Conservation (phyloP, 305 asterid genomes). For the Plantago coronopus region DNA sequence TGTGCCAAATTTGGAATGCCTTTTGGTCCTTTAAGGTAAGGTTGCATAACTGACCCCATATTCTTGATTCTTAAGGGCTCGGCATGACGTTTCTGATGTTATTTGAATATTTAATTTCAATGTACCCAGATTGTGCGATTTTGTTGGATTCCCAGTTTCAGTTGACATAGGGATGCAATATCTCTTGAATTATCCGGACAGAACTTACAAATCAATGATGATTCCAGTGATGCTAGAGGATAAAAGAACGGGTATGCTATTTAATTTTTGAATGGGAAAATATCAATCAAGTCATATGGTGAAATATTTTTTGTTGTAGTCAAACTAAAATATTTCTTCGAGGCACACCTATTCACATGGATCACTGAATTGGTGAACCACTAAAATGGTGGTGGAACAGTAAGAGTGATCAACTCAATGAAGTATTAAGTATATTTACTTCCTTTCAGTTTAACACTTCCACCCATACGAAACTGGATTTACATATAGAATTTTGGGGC, state of each 20-base stretch:
- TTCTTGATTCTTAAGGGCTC: constrained; percentile 16
- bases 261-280: neutral
- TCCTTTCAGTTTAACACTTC: too few species aligned
- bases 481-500: too few species aligned
- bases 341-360: too few species aligned
- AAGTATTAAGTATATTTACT: too few species aligned
- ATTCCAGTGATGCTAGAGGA: constrained; percentile 95
- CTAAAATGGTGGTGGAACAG: too few species aligned
- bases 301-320: neutral
- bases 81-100: neutral
- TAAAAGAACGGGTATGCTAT: constrained; percentile 65
- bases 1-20: constrained; percentile 85
- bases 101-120: neutral
- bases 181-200: constrained; percentile 77
- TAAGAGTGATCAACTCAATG: too few species aligned
- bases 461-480: too few species aligned
- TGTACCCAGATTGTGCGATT: constrained; percentile 71
- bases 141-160: constrained; percentile 97
- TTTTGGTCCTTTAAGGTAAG: constrained; percentile 97
- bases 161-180: constrained; percentile 85
- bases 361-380: too few species aligned
- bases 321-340: too few species aligned
- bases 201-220: constrained; percentile 86
- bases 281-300: neutral
- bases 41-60: too few species aligned